Evolutionary conservation across 306 rosid genomes (phyloP).

Genomic region (Hippophae rhamnoides): DNA sequence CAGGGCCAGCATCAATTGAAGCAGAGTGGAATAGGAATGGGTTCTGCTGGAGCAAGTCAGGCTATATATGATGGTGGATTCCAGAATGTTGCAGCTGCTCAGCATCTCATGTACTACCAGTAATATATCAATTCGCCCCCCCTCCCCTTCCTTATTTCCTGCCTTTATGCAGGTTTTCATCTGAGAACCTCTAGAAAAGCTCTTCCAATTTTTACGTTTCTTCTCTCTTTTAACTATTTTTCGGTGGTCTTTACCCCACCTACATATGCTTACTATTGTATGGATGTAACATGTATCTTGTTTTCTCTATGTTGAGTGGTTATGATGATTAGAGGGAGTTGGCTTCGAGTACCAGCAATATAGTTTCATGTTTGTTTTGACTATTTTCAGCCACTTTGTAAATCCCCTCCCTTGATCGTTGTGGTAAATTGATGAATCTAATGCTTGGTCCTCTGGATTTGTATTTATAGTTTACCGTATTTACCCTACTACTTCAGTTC

Average conservation of each 20-base stretch:
- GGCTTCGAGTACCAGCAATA: slow-evolving; percentile 1
- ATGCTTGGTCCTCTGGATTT: no score
- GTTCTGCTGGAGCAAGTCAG: slow-evolving; percentile 64
- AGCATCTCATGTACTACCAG: slow-evolving; percentile 89
- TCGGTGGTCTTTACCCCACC: slow-evolving; percentile 23
- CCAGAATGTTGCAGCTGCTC: slow-evolving; percentile 76
- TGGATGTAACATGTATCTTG: slow-evolving; percentile 24
- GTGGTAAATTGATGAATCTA: no score
- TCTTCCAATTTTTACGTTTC: slow-evolving; percentile 1
- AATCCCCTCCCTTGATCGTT: no score
- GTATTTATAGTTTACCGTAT: no score
- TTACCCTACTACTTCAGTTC: no score
- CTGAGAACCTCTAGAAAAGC: slow-evolving; percentile 30
- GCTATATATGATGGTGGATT: slow-evolving; percentile 85
- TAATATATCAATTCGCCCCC: slow-evolving; percentile 17
- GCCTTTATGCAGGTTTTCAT: slow-evolving; percentile 25
- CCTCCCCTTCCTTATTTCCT: slow-evolving; percentile 19
- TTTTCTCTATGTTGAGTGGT: slow-evolving; percentile 37
- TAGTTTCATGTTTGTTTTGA: no score
- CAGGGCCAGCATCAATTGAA: slow-evolving; percentile 63
- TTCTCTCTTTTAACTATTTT: slow-evolving; percentile 4
- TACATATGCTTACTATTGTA: slow-evolving; percentile 36
- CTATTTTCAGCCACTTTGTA: no score
- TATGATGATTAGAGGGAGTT: slow-evolving; percentile 28
- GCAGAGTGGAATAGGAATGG: slow-evolving; percentile 59